Conservation (phyloP, 148 eudicot species). For the Chenopodium berlandieri region DNA sequence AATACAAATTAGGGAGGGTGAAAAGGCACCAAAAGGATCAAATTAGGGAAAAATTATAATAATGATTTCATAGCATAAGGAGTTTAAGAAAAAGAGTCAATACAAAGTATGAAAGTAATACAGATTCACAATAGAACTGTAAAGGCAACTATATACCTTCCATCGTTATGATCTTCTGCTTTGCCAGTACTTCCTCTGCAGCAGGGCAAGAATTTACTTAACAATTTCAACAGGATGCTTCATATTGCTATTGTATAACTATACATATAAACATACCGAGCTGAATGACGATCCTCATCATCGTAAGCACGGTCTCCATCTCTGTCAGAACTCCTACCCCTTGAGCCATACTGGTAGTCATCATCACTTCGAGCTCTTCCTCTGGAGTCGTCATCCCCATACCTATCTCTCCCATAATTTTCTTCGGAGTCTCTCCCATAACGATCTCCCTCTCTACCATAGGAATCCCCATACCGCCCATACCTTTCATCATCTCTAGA, state of each 20-base stretch:
- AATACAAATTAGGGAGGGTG: not conserved
- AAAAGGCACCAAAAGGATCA: not conserved
- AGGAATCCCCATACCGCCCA: constrained; percentile 58
- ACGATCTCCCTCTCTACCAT: constrained; percentile 64
- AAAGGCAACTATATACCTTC: constrained; percentile 40
- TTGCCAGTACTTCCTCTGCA: constrained; percentile 70
- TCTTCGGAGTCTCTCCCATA: constrained; percentile 66
- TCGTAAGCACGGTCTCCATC: constrained; percentile 67
- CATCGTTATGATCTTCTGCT: constrained; percentile 72
- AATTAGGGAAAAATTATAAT: not conserved
- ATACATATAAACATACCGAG: constrained; percentile 43
- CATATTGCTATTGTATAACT: not conserved
- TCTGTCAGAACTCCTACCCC: constrained; percentile 84
- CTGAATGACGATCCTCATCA: constrained; percentile 78
- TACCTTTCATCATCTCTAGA: constrained; percentile 62
- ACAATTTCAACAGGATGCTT: not conserved
- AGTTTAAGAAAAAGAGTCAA: not conserved
- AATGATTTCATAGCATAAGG: not conserved
- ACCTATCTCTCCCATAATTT: constrained; percentile 54
- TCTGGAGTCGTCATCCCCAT: constrained; percentile 69
- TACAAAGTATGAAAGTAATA: too few species aligned
- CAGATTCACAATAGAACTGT: too few species aligned
- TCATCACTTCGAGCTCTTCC: constrained; percentile 71
- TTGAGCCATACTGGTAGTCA: constrained; percentile 56
- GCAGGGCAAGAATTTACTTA: constrained; percentile 23